Evolutionary conservation across 2,329 filamentous ascomycete genomes (phyloP), one percentile per base, ranked within the genome.

Genomic region (Leptoxyphium fumago): DNA sequence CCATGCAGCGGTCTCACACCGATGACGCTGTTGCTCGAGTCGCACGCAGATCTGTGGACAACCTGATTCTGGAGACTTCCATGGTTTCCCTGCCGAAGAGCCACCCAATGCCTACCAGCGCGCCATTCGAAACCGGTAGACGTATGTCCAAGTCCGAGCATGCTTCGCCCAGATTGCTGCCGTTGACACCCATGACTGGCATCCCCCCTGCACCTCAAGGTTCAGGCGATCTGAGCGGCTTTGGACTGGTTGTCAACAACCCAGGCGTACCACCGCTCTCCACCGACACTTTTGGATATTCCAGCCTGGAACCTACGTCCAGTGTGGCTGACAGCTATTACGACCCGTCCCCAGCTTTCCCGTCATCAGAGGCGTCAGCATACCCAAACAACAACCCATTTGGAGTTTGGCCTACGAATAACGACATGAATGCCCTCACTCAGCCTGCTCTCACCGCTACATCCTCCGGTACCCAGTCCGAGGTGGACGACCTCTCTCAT

Each of bases 1-100:
- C 75, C 28, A 73, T 79, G 51, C 73, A 74, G 40, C 56, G 71
- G 46, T 66, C 69, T 38, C 65, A 73, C 53, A 71, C 69, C 41
- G 65, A 73, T 41, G 65, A 72, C 47, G 61, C 61, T 42, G 58
- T 68, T 10, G 45, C 54, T 5, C 46, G 48, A 42, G 52, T 67
- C 39, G 64, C 70, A 41, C 68, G 68, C 44, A 68, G 69, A 28
- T 75, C 72, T 26, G 64, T 69, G 30, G 73, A 76, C 52, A 72
- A 70, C 50, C 63, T 74, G 34, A 67, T 70, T 4, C 44, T 60
- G 28, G 52, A 55, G 43, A 49, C 44, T 14, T 46, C 43, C 38
- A 42, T 40, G 44, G 13, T 34, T 1, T 41, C 29, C 45, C 40
- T 39, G 34, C 38, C 46, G 11, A 40, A 45, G 45, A 10, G 39